Base-by-base conservation (phyloP, 2,329 filamentous ascomycete genomes). In the Microdochium nivale region DNA sequence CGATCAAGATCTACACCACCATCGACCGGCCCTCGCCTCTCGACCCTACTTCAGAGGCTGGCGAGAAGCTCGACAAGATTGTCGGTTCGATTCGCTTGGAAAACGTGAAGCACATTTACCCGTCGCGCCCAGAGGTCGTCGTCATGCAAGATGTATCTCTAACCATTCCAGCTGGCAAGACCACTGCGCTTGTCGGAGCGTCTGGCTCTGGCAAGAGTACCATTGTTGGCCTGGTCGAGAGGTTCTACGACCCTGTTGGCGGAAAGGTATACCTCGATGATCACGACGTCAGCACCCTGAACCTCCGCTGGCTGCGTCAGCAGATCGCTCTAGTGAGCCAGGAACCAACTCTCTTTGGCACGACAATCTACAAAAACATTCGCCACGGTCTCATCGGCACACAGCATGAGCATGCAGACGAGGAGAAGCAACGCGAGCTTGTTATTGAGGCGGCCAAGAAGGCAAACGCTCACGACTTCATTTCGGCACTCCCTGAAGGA, bases 131-230 rank as follows among this genome's bases (percentile, higher is more conserved):
- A 0, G 91, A 96, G 61, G 90, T 96, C 3, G 81, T 84, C 1
- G 88, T 97, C 37, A 92, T 97, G 84, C 76, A 94, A 43, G 83
- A 86, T 56, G 88, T 97, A 52, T 87, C 76, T 52, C 79, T 99
- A 1, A 68, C 78, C 1, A 86, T 97, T 35, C 90, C 90, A 1
- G 88, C 91, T 2, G 91, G 92, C 21, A 95, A 96, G 72, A 90
- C 88, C 19, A 96, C 92, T 2, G 94, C 94, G 1, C 74, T 99
- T 8, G 94, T 99, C 5, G 94, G 94, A 53, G 89, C 92, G 0
- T 97, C 92, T 11, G 94, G 92, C 11, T 95, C 88, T 37, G 94
- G 94, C 48, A 99, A 97, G 71, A 92, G 87, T 61, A 97, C 94
- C 0, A 91, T 97, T 55, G 87, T 97, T 25, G 92, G 92, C 13